Evolutionary conservation across 768 basidiomycete species (phyloP).

Genomic region (Boletales sp.): DNA sequence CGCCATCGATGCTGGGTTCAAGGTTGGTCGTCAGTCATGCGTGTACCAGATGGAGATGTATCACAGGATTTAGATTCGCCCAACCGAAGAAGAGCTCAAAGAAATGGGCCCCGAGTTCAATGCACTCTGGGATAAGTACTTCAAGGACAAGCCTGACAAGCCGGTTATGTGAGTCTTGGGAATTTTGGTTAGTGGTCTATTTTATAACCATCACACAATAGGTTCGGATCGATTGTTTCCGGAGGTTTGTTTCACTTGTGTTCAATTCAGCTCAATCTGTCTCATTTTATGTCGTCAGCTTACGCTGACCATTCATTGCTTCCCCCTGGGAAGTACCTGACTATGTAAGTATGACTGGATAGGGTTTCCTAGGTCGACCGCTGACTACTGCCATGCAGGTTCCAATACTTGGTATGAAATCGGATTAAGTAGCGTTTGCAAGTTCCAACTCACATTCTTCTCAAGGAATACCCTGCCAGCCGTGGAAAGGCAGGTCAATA

Average conservation of each 20-base stretch:
- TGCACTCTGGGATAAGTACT: constrained; percentile 62
- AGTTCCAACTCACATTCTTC: neutral
- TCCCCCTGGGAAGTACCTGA: constrained; percentile 69
- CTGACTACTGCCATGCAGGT: constrained; percentile 21
- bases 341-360: constrained; percentile 42
- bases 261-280: neutral
- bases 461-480: constrained; percentile 62
- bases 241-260: constrained; percentile 37
- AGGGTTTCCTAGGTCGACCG: constrained; percentile 12
- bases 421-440: too few species aligned
- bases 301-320: constrained; percentile 69
- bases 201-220: constrained; percentile 3
- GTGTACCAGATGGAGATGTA: too few species aligned
- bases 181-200: neutral
- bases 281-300: constrained; percentile 30
- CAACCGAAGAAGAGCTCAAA: constrained; percentile 64
- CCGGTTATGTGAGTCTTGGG: constrained; percentile 54
- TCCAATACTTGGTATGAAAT: constrained; percentile 52
- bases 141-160: constrained; percentile 80
- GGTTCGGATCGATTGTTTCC: constrained; percentile 66
- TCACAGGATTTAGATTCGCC: constrained; percentile 42
- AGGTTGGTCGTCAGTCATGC: constrained; percentile 34
- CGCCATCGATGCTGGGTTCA: constrained; percentile 73
- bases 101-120: constrained; percentile 80
- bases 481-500: constrained; percentile 53